Evolutionary conservation across 75 land plant genomes (phyloP).

Genomic region (Pinus taeda): DNA sequence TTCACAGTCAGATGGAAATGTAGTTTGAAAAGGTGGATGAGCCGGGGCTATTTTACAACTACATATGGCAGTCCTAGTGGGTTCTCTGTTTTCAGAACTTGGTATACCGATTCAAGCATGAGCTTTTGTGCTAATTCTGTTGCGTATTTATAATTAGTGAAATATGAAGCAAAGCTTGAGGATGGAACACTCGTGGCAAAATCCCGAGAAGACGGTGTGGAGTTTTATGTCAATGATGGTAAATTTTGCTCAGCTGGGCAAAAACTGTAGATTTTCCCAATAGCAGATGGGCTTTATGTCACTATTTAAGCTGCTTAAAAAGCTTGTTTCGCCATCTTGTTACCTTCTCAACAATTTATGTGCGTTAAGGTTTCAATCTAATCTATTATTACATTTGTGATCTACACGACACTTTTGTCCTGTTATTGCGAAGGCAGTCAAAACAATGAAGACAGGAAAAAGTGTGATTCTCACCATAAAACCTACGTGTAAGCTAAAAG

Average conservation of each 20-base stretch:
- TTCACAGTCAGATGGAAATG: too few species aligned
- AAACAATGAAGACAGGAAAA: conserved; percentile 55
- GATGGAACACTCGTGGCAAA: conserved; percentile 23
- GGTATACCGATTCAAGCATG: too few species aligned
- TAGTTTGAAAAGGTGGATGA: too few species aligned
- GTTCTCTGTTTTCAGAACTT: background rate
- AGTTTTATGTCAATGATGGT: conserved; percentile 49
- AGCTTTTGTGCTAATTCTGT: background rate
- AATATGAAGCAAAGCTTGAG: conserved; percentile 31
- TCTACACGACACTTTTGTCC: conserved; percentile 42
- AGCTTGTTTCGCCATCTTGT: too few species aligned
- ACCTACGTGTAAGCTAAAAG: conserved; percentile 39
- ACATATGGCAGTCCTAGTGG: background rate
- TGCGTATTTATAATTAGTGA: conserved; percentile 22
- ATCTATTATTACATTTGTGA: background rate
- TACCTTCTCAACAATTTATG: too few species aligned
- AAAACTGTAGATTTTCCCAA: too few species aligned
- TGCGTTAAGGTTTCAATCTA: background rate
- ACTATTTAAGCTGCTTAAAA: too few species aligned
- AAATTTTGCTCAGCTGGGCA: background rate
- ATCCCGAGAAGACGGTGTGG: conserved; percentile 39
- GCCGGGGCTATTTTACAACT: background rate
- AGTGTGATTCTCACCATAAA: conserved; percentile 28
- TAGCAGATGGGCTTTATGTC: too few species aligned
- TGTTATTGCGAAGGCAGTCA: conserved; percentile 41